phyloP scores from a whole-genome alignment of 75 land plant genomes.

The Picea glauca region DNA sequence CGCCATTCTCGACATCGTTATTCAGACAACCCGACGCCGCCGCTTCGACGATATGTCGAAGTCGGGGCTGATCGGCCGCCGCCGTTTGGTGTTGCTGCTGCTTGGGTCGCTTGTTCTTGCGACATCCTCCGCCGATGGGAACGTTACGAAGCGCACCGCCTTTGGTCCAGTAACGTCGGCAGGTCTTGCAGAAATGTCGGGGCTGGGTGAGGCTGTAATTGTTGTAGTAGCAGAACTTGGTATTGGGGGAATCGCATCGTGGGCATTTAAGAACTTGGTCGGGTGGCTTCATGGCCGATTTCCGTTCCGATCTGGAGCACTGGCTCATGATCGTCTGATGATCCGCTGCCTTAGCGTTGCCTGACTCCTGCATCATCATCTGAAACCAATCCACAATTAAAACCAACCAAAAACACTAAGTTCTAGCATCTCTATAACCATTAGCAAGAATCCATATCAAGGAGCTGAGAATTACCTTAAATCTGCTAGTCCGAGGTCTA shows the following conservation, averaged over 20 bases:
- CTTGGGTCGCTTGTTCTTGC: conserved; percentile 18
- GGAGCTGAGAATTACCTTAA: no score
- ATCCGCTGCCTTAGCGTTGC: not conserved
- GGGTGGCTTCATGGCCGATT: not conserved
- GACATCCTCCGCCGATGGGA: conserved; percentile 21
- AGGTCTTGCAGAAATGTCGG: conserved; percentile 16
- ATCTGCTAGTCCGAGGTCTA: no score
- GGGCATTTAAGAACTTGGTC: conserved; percentile 14
- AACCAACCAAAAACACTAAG: no score
- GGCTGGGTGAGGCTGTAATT: conserved; percentile 14
- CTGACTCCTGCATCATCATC: not conserved
- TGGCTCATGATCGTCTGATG: not conserved
- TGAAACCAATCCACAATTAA: not conserved
- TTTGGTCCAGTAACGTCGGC: conserved; percentile 19
- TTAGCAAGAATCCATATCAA: no score
- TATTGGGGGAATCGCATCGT: conserved; percentile 13
- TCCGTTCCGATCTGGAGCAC: not conserved
- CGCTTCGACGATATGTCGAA: no score
- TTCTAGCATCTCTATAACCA: no score
- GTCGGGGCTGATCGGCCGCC: not conserved
- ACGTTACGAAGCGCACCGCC: conserved; percentile 27
- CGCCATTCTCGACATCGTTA: no score
- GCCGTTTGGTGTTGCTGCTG: not conserved
- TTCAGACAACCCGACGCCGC: no score
- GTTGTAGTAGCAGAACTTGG: conserved; percentile 23